phyloP scores from a whole-genome alignment of 768 basidiomycete species.

The Ramaria sp. region DNA sequence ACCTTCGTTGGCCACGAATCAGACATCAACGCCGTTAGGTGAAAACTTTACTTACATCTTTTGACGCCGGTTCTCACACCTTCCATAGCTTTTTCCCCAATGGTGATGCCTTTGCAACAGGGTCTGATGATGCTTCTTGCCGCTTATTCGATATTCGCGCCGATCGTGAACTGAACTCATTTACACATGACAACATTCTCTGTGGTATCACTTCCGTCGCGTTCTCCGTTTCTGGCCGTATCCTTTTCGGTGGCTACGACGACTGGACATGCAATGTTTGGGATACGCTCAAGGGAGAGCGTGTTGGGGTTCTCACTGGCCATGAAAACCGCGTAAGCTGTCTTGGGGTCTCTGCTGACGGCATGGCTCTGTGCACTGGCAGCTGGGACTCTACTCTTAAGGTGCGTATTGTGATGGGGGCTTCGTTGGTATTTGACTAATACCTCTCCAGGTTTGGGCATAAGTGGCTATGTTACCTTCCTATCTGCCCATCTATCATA shows the following conservation, averaged over 20 bases:
- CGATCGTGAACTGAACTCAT: conserved; percentile 92
- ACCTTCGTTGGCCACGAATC: conserved; percentile 98
- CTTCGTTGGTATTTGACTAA: conserved; percentile 13
- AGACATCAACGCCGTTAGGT: conserved; percentile 99
- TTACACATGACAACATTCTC: conserved; percentile 97
- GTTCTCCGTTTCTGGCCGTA: conserved; percentile 94
- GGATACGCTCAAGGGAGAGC: conserved; percentile 98
- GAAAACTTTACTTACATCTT: conserved; percentile 25
- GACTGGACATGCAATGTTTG: conserved; percentile 99
- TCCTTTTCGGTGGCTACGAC: conserved; percentile 97
- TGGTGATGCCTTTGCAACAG: conserved; percentile 97
- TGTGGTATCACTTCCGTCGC: conserved; percentile 99
- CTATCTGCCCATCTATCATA: neutral
- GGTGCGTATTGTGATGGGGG: conserved; percentile 36
- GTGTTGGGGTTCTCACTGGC: conserved; percentile 93
- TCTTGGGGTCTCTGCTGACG: conserved; percentile 90
- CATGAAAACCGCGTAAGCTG: conserved; percentile 98
- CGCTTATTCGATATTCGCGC: conserved; percentile 96
- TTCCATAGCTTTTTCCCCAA: conserved; percentile 90
- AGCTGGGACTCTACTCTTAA: conserved; percentile 97
- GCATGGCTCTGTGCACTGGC: conserved; percentile 98
- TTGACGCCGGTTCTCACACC: conserved; percentile 11
- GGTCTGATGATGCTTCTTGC: conserved; percentile 98
- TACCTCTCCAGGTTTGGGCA: conserved; percentile 64
- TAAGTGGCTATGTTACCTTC: conserved; percentile 22